These are phyloP conservation scores for Coemansia sp. DNA, from an alignment of 371 early-diverging fungal species.

Conservation along the genomic window DNA sequence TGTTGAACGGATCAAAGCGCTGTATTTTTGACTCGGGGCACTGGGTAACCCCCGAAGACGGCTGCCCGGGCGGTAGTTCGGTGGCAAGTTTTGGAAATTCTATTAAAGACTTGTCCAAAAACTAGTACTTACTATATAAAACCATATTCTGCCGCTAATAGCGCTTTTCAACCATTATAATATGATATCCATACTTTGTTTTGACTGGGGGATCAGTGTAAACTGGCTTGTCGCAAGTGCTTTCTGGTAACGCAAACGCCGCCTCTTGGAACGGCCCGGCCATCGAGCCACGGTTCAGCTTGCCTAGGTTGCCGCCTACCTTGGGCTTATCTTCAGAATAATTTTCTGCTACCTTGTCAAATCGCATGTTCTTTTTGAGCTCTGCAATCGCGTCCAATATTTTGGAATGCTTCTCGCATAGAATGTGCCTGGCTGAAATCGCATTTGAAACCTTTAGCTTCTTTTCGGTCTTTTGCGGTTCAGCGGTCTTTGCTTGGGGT, in stretches of 20 bases:
- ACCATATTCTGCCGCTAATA: not conserved
- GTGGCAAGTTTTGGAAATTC: conserved; percentile 29
- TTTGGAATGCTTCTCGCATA: conserved; percentile 81
- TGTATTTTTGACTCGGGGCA: conserved; percentile 42
- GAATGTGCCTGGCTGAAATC: conserved; percentile 73
- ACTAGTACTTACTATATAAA: not conserved
- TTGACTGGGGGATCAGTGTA: conserved; percentile 77
- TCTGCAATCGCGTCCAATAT: conserved; percentile 65
- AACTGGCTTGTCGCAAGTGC: conserved; percentile 67
- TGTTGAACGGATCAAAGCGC: conserved; percentile 30
- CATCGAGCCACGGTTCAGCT: conserved; percentile 88
- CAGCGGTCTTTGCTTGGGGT: conserved; percentile 6
- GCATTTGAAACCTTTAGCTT: conserved; percentile 78
- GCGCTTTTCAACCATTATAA: conserved; percentile 80
- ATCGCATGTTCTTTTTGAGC: conserved; percentile 62
- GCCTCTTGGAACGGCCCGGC: conserved; percentile 90
- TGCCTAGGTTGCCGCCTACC: conserved; percentile 74
- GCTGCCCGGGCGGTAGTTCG: conserved; percentile 37
- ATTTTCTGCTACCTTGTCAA: conserved; percentile 76
- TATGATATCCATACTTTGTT: conserved; percentile 74
- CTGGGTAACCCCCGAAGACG: conserved; percentile 39
- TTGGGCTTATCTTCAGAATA: conserved; percentile 91
- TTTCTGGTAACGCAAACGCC: conserved; percentile 81
- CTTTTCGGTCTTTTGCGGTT: conserved; percentile 42
- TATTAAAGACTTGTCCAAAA: conserved; percentile 7